phyloP scores from a whole-genome alignment of 306 rosid genomes.

The Carpinus viminea region DNA sequence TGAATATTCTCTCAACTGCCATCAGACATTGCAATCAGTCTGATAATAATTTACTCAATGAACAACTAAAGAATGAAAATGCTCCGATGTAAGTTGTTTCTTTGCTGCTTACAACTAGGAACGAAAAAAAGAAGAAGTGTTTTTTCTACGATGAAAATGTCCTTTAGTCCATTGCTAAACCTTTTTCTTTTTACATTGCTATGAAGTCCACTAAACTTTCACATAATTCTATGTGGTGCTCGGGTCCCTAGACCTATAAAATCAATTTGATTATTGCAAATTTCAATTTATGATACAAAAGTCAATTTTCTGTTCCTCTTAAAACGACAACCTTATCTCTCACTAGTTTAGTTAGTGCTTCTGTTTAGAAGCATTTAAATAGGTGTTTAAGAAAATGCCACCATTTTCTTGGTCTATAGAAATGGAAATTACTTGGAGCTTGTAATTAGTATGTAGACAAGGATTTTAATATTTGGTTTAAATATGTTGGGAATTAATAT shows the following conservation, averaged over 20 bases:
- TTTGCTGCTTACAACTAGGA: background rate
- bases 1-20: slow-evolving; percentile 14
- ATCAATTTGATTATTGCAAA: background rate
- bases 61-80: slow-evolving; percentile 18
- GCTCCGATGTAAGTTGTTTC: slow-evolving; percentile 33
- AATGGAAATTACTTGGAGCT: background rate
- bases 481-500: background rate
- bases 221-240: background rate
- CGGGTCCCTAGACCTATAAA: background rate
- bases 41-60: slow-evolving; percentile 31
- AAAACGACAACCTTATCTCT: background rate
- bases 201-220: background rate
- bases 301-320: background rate
- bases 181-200: background rate
- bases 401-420: background rate
- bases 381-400: background rate
- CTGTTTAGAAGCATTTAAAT: background rate
- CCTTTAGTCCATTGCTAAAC: background rate
- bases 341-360: background rate
- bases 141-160: background rate
- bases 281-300: background rate
- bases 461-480: background rate
- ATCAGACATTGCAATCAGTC: slow-evolving; percentile 13
- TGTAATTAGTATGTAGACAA: background rate
- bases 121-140: background rate